Percentiles rank a stretch among this genome's conserved stretches.
These are phyloP conservation scores for Trichoderma simmonsii DNA, from an alignment of 2,329 filamentous ascomycete genomes.

Conservation along the genomic window DNA sequence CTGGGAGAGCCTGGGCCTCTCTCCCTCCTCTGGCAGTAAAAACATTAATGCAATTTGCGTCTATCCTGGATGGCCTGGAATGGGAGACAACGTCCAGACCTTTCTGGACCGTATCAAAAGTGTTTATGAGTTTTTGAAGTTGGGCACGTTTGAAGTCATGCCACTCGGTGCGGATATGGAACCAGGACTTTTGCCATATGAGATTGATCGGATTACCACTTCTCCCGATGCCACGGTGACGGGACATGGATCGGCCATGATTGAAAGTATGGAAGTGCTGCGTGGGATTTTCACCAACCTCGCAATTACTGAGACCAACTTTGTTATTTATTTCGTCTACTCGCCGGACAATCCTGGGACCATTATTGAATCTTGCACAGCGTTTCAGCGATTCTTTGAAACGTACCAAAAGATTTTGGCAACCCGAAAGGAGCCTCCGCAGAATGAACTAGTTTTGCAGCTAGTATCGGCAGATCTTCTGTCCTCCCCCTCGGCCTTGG, in stretches of 20 bases:
- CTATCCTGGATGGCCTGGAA: constrained; percentile 62
- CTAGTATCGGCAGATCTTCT: constrained; percentile 68
- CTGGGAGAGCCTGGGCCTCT: constrained; percentile 77
- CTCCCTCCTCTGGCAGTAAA: constrained; percentile 68
- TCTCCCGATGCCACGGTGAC: constrained; percentile 41
- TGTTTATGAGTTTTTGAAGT: constrained; percentile 69
- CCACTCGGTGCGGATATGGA: constrained; percentile 37
- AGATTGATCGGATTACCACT: constrained; percentile 44
- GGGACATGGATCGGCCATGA: constrained; percentile 43
- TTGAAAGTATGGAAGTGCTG: constrained; percentile 48
- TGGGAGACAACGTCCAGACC: constrained; percentile 56
- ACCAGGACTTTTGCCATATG: constrained; percentile 49
- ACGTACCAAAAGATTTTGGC: constrained; percentile 45
- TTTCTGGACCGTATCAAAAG: constrained; percentile 68
- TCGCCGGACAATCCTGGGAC: constrained; percentile 59
- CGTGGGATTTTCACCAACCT: constrained; percentile 45
- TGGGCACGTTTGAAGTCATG: constrained; percentile 62
- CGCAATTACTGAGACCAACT: constrained; percentile 51
- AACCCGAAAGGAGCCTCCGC: constrained; percentile 41
- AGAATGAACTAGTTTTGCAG: constrained; percentile 72
- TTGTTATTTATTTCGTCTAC: constrained; percentile 76
- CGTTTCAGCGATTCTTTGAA: constrained; percentile 71
- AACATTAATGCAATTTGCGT: constrained; percentile 69
- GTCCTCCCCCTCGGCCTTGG: constrained; percentile 59
- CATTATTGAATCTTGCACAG: constrained; percentile 67